phyloP scores from a whole-genome alignment of 768 basidiomycete genomes.

The Russula earlei region DNA sequence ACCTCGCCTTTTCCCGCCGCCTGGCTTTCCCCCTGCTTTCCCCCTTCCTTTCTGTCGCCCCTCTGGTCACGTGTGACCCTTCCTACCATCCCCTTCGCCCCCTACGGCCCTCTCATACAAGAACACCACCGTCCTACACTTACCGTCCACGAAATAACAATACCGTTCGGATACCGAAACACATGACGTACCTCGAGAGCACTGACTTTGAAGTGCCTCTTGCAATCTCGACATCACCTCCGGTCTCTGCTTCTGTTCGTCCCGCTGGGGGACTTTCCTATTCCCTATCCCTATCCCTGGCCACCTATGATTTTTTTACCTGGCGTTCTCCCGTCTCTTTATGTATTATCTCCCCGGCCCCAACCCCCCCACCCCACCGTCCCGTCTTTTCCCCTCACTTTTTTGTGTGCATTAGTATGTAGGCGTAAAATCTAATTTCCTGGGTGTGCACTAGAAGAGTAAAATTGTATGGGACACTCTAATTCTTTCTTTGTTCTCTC shows the following conservation, averaged over 20 bases:
- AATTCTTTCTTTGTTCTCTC: slow-evolving; percentile 17
- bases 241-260: not conserved
- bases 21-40: no score
- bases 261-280: not conserved
- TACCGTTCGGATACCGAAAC: not conserved
- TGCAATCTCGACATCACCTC: not conserved
- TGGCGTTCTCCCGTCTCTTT: not conserved
- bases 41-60: no score
- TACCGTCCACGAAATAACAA: not conserved
- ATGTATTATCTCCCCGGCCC: not conserved
- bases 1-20: not conserved
- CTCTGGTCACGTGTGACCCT: no score
- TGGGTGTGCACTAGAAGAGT: slow-evolving; percentile 3
- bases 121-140: not conserved
- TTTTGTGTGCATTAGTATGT: not conserved
- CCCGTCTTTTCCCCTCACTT: not conserved
- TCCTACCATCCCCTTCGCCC: not conserved
- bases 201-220: not conserved
- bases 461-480: slow-evolving; percentile 32
- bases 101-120: not conserved
- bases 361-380: not conserved
- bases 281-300: not conserved
- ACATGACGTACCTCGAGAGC: not conserved
- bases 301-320: not conserved
- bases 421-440: slow-evolving; percentile 7